Percentiles rank a stretch among this genome's conserved stretches.
These are phyloP conservation scores for Cladobotryum mycophilum DNA, from an alignment of 2,329 filamentous ascomycete genomes.

Conservation along the genomic window DNA sequence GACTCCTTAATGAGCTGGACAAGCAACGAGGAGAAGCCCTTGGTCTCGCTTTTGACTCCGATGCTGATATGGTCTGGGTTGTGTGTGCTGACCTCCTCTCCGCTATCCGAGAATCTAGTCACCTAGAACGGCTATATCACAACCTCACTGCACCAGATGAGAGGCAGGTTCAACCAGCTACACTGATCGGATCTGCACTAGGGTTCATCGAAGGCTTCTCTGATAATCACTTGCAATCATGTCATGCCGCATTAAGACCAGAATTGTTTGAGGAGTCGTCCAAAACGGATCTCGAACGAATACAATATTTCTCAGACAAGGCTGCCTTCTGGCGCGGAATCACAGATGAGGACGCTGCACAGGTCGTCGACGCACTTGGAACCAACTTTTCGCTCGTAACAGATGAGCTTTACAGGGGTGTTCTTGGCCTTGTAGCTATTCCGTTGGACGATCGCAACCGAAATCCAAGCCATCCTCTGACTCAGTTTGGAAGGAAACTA, in stretches of 20 bases:
- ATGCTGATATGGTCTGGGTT: slow-evolving; percentile 71
- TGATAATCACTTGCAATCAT: slow-evolving; percentile 61
- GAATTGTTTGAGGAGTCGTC: slow-evolving; percentile 71
- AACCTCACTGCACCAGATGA: slow-evolving; percentile 54
- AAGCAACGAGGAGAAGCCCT: slow-evolving; percentile 78
- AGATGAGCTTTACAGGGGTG: slow-evolving; percentile 46
- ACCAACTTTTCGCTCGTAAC: slow-evolving; percentile 56
- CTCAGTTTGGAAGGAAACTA: slow-evolving; percentile 69
- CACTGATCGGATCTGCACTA: slow-evolving; percentile 62
- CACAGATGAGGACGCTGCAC: slow-evolving; percentile 71
- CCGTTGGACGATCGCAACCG: slow-evolving; percentile 40
- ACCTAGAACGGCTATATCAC: slow-evolving; percentile 66
- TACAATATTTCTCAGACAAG: slow-evolving; percentile 71
- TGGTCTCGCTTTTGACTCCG: slow-evolving; percentile 66
- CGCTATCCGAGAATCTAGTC: slow-evolving; percentile 71
- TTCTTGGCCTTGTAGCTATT: slow-evolving; percentile 41
- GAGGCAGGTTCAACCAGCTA: slow-evolving; percentile 47
- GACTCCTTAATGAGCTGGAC: slow-evolving; percentile 78
- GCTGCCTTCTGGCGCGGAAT: slow-evolving; percentile 74
- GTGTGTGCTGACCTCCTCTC: slow-evolving; percentile 77
- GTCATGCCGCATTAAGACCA: slow-evolving; percentile 59
- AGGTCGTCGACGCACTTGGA: slow-evolving; percentile 62
- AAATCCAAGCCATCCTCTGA: slow-evolving; percentile 49
- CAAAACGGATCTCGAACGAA: slow-evolving; percentile 63
- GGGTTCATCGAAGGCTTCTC: slow-evolving; percentile 66